Percentiles rank a stretch among this genome's conserved stretches.
Evolutionary conservation across 306 rosid species (phyloP).

Genomic region (Calophaca sinica): DNA sequence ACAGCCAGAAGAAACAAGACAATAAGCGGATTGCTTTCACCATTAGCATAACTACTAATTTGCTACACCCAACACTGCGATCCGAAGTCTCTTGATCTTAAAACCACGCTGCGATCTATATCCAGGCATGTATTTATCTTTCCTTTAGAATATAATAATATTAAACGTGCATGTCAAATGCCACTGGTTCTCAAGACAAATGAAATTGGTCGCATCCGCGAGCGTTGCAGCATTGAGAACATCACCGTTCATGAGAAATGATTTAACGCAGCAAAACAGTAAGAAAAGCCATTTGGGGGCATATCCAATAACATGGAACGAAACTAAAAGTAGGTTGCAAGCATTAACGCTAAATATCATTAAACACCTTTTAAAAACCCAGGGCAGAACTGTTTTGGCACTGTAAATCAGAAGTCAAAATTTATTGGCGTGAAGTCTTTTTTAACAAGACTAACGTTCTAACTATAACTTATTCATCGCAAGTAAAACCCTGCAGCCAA

Average conservation of each 20-base stretch:
- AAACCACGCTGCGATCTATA: too few relatives aligned
- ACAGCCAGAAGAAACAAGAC: too few relatives aligned
- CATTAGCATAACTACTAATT: too few relatives aligned
- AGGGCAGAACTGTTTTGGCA: constrained; percentile 47
- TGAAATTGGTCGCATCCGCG: too few relatives aligned
- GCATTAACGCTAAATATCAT: constrained; percentile 29
- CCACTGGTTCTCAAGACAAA: too few relatives aligned
- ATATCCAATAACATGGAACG: background rate
- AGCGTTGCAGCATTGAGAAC: too few relatives aligned
- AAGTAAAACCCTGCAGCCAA: constrained; percentile 43
- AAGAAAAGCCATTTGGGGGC: background rate
- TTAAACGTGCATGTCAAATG: too few relatives aligned
- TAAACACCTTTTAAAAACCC: constrained; percentile 21
- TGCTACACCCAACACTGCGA: too few relatives aligned
- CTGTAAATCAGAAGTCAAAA: constrained; percentile 55
- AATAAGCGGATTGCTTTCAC: too few relatives aligned
- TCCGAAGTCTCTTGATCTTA: too few relatives aligned
- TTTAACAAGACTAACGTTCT: constrained; percentile 48
- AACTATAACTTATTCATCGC: constrained; percentile 58
- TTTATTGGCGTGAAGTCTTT: constrained; percentile 56
- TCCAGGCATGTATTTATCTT: too few relatives aligned
- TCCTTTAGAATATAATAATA: too few relatives aligned
- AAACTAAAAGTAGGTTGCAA: constrained; percentile 31
- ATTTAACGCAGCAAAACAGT: background rate
- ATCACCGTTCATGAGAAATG: background rate